Base-by-base conservation (phyloP, 257 asterid species). In the Rehmannia glutinosa region DNA sequence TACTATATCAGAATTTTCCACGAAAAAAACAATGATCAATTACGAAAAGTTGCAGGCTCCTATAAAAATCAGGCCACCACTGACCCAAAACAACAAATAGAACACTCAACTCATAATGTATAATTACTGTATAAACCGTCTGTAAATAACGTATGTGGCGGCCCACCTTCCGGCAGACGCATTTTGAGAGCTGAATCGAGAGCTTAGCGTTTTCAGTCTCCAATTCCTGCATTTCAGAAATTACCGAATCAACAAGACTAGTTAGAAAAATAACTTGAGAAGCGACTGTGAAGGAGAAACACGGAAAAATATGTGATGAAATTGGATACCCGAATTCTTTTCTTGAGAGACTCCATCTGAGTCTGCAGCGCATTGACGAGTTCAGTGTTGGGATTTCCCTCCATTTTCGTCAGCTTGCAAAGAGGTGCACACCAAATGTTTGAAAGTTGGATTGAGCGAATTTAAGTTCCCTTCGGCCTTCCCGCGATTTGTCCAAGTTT, bases 161-260 rank as follows among this genome's bases (percentile, higher is more conserved):
- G 50, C 64, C 25, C 15, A 90, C 95, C 92, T 88, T 76, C 45
- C 73, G 77, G 80, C 98, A 90, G 68, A 64, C 63, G 82, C 98
- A 93, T 69, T 19, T 75, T 0, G 90, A 78, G 38, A 90, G 83
- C 73, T 56, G 75, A 52, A 55, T 47, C n/a, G 85, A 79, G 41
- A 93, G 76, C 71, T 78, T 62, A 11, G 81, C 87, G 43, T 93
- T 93, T 79, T 81, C 86, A 24, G 80, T 57, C 74, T 88, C 92
- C 43, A 90, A 72, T 25, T 83, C 94, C 97, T 93, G 84, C 23
- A 10, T 46, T 58, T 23, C 69, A 35, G 43, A 64, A 62, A 58
- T 61, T 42, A 33, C 39, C 55, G 38, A 46, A 35, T 39, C 16
- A 57, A 23, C 39, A 46, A 6, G 9, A 64, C 21, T 13, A 32